Base-by-base conservation (phyloP, 2,329 filamentous ascomycete species). In the Fusarium sambucinum region DNA sequence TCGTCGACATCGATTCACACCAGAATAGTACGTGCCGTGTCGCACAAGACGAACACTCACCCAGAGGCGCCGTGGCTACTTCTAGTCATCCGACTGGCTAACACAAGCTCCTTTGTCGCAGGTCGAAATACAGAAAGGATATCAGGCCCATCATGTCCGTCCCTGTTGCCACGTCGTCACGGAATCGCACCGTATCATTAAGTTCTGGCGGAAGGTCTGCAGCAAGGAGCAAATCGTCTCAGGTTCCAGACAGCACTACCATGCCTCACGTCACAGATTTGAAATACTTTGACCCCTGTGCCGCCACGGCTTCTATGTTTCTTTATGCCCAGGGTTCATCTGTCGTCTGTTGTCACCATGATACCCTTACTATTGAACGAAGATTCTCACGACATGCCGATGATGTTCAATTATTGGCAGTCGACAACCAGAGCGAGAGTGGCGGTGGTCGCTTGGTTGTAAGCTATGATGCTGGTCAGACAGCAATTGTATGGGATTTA, bases 401-500 rank as follows among this genome's bases (percentile, higher is more conserved):
- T 67, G 90, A 96, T 70, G 89, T 99, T 30, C 86, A 90, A 56
- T 86, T 97, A 74, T 88, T 99, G 55, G 90, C 91, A 1, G 94
- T 96, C 54, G 96, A 99, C 78, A 98, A 94, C 76, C 89, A 92
- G 57, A 97, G 94, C 78, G 94, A 97, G 71, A 83, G 89, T 63
- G 94, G 94, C 5, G 90, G 91, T 1, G 96, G 95, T 29, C 86
- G 94, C 67, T 81, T 97, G 63, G 94, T 97, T 4, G 93, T 97
- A 65, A 98, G 94, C 81, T 97, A 97, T 75, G 96, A 99, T 83
- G 87, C 88, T 19, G 91, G 93, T 37, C 92, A 95, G 78, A 97
- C 93, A 1, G 93, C 94, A 6, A 97, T 98, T 76, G 93, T 98
- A 10, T 99, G 96, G 96, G 95, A 99, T 80, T 85, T 97, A 63